Evolutionary conservation across 495 filamentous ascomycete genomes (phyloP).

Genomic region (Penicillium manginii): DNA sequence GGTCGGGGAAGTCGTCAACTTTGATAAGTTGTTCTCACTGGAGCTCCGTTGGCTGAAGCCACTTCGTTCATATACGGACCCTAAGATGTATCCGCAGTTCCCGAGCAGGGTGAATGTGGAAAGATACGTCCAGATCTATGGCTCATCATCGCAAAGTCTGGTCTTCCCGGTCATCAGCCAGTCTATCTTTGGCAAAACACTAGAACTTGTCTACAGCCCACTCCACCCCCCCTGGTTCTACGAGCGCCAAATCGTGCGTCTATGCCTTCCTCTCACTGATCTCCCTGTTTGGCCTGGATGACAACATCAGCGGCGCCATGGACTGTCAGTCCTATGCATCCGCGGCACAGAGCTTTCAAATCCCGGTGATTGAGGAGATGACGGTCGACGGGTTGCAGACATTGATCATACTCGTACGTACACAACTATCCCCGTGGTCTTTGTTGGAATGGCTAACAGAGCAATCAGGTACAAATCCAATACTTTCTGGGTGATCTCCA

Average conservation of each 20-base stretch:
- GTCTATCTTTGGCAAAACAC: constrained; percentile 16
- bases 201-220: constrained; percentile 22
- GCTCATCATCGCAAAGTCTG: constrained; percentile 17
- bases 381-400: constrained; percentile 21
- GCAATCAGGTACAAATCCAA: constrained; percentile 16
- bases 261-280: constrained; percentile 23
- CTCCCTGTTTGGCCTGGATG: constrained; percentile 19
- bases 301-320: constrained; percentile 7
- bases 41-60: background rate
- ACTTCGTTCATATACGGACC: constrained; percentile 1
- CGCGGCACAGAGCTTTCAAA: constrained; percentile 4
- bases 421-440: too few species aligned
- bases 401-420: constrained; percentile 23
- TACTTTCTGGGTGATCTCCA: constrained; percentile 26
- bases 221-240: background rate
- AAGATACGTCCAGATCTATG: constrained; percentile 8
- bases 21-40: constrained; percentile 3
- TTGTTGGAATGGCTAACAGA: too few species aligned
- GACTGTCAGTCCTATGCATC: constrained; percentile 21
- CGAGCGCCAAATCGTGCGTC: constrained; percentile 22
- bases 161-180: constrained; percentile 25
- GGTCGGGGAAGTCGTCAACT: constrained; percentile 13
- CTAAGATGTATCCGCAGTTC: background rate
- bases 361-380: constrained; percentile 14
- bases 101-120: constrained; percentile 10